Evolutionary conservation across 139 green algal species (phyloP), one percentile per base, ranked within the genome.

Genomic region (Picochlorum sp.): DNA sequence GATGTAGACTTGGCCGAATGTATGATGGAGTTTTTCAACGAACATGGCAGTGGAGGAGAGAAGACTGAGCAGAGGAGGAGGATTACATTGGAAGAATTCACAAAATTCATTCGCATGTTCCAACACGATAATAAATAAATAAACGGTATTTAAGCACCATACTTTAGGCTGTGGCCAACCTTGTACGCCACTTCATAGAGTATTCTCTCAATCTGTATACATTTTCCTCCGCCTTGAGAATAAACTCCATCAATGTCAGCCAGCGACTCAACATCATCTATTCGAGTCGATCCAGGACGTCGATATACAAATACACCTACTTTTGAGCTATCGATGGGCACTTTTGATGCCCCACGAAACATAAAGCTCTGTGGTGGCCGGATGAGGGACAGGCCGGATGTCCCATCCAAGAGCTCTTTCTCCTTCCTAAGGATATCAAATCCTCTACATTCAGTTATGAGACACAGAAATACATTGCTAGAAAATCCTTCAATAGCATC

Each of bases 131-230:
- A 54, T 54, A 21, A 20, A 54, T 54, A 26, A 54, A 54, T 54
- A 26, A 54, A 54, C 15, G 11, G 20, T 59, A 59, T 59, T 34
- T 52, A 91, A 4, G 85, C 85, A 0, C 85, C 85, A 50, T 91
- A 91, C 71, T 91, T 91, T 6, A 70, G 66, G 0, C 81, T 81
- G 4, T 78, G 63, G 0, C 73, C 85, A 30, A 90, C 54, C 64
- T 90, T 91, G 66, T 87, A 91, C 0, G 78, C 74, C 7, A 91
- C 45, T 67, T 91, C 85, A 20, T 67, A 76, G 51, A 91, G 44
- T 49, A 91, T 26, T 26, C 80, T 67, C 26, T 89, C 80, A 20
- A 65, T 57, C 38, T 85, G 24, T 14, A 90, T 76, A 15, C 55
- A 63, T 18, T 70, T 60, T 9, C 13, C 31, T 0, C 67, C 78